Conservation (phyloP, 2,329 filamentous ascomycete species). For the Sphaerulina populicola region DNA sequence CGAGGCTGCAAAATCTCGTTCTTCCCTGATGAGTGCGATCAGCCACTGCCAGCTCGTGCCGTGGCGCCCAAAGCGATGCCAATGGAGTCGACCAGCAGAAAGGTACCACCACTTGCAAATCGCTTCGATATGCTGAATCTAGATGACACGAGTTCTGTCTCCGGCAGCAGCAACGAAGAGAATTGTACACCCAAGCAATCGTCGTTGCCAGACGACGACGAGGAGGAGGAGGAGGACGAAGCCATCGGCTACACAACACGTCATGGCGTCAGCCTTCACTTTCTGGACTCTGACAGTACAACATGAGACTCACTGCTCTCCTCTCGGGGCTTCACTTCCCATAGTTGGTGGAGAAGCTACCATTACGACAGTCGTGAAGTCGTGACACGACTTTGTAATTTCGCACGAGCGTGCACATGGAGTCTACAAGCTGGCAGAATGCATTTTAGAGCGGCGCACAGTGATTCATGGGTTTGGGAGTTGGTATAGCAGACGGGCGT, state of each 20-base stretch:
- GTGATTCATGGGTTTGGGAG: background rate
- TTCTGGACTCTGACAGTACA: constrained; percentile 16
- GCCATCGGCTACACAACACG: constrained; percentile 13
- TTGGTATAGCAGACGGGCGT: constrained; percentile 4
- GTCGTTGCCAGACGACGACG: constrained; percentile 11
- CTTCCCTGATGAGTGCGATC: constrained; percentile 63
- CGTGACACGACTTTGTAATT: background rate
- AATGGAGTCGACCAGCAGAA: constrained; percentile 31
- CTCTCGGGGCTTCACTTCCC: background rate
- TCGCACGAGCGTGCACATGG: no score
- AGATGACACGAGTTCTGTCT: constrained; percentile 33
- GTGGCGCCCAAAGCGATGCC: constrained; percentile 26
- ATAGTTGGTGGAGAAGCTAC: background rate
- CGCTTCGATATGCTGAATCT: constrained; percentile 54
- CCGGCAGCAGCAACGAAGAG: constrained; percentile 18
- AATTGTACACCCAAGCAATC: constrained; percentile 15
- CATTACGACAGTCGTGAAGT: background rate
- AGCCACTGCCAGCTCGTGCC: constrained; percentile 41
- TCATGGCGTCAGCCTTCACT: constrained; percentile 23
- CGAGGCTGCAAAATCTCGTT: constrained; percentile 63
- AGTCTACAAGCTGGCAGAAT: no score
- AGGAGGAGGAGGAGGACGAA: constrained; percentile 15
- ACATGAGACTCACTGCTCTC: background rate
- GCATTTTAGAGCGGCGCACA: background rate
- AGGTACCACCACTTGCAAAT: constrained; percentile 43